phyloP scores from a whole-genome alignment of 805 yeast species.

The Saccharomycopsis lassenensis region DNA sequence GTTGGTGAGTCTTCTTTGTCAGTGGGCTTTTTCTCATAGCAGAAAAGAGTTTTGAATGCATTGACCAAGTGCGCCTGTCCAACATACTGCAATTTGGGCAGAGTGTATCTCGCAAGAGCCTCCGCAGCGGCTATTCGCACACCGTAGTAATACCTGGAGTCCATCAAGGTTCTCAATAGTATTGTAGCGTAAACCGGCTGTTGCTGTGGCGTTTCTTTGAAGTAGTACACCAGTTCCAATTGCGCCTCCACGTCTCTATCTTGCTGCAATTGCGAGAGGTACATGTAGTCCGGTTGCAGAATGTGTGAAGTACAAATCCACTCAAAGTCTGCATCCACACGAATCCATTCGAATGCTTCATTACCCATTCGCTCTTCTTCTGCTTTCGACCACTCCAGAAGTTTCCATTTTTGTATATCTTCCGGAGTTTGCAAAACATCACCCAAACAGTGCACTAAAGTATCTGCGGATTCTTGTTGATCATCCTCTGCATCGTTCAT shows the following conservation, averaged over 20 bases:
- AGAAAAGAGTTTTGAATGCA: conserved; percentile 58
- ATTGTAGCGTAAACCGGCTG: conserved; percentile 61
- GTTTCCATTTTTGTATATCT: conserved; percentile 62
- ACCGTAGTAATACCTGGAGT: conserved; percentile 77
- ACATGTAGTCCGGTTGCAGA: conserved; percentile 92
- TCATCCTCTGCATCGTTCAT: conserved; percentile 22
- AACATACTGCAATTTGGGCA: conserved; percentile 45
- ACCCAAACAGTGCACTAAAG: conserved; percentile 53
- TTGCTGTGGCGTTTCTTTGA: conserved; percentile 50
- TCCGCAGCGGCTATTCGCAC: conserved; percentile 78
- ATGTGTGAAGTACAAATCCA: conserved; percentile 82
- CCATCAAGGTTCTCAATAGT: conserved; percentile 71
- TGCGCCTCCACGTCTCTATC: conserved; percentile 97
- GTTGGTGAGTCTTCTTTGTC: conserved; percentile 40
- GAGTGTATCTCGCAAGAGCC: conserved; percentile 63
- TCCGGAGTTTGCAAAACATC: conserved; percentile 53
- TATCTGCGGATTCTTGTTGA: conserved; percentile 24
- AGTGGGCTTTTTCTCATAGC: conserved; percentile 65
- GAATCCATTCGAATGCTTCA: conserved; percentile 95
- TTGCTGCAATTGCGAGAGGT: conserved; percentile 82
- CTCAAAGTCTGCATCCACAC: conserved; percentile 96
- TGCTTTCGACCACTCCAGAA: conserved; percentile 57
- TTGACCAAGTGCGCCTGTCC: conserved; percentile 66
- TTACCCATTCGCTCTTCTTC: conserved; percentile 58
- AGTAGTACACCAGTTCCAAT: conserved; percentile 66